phyloP scores from a whole-genome alignment of 371 early-diverging fungal species.

The Ecytonucleospora hepatopenaei region DNA sequence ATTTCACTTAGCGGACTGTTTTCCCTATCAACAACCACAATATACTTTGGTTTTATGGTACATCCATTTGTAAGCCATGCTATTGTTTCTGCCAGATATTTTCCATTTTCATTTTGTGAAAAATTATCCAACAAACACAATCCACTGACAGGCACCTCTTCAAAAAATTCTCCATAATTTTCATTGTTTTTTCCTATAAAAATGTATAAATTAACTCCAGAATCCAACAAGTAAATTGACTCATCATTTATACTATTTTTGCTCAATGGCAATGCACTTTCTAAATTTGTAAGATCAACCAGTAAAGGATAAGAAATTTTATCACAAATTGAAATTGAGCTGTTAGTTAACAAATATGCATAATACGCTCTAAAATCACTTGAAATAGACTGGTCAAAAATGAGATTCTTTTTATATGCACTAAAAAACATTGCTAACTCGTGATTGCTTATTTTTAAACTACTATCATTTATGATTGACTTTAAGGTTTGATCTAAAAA shows the following conservation, averaged over 20 bases:
- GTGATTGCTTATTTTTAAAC: constrained; percentile 8
- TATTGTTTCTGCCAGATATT: constrained; percentile 25
- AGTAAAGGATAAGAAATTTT: constrained; percentile 53
- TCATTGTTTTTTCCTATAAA: constrained; percentile 41
- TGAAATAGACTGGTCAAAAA: constrained; percentile 36
- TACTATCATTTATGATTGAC: constrained; percentile 18
- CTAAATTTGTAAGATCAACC: constrained; percentile 15
- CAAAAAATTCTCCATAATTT: constrained; percentile 15
- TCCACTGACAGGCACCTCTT: constrained; percentile 12
- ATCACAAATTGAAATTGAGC: constrained; percentile 42
- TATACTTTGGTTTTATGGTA: constrained; percentile 38
- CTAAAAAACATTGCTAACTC: constrained; percentile 6
- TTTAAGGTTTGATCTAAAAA: constrained; percentile 25
- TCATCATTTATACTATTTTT: constrained; percentile 23
- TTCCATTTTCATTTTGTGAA: constrained; percentile 38
- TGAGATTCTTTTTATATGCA: constrained; percentile 25
- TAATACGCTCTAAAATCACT: constrained; percentile 48
- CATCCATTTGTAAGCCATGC: constrained; percentile 16
- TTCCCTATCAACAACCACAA: constrained; percentile 15
- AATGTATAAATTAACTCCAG: constrained; percentile 50
- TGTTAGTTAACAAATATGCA: constrained; percentile 34
- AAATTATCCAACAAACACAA: constrained; percentile 23
- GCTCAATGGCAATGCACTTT: constrained; percentile 30
- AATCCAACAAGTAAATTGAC: constrained; percentile 51
- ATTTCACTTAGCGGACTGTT: constrained; percentile 32